Evolutionary conservation across 495 filamentous ascomycete species (phyloP), one percentile per base, ranked within the genome.

Genomic region (Penicillium robsamsonii): DNA sequence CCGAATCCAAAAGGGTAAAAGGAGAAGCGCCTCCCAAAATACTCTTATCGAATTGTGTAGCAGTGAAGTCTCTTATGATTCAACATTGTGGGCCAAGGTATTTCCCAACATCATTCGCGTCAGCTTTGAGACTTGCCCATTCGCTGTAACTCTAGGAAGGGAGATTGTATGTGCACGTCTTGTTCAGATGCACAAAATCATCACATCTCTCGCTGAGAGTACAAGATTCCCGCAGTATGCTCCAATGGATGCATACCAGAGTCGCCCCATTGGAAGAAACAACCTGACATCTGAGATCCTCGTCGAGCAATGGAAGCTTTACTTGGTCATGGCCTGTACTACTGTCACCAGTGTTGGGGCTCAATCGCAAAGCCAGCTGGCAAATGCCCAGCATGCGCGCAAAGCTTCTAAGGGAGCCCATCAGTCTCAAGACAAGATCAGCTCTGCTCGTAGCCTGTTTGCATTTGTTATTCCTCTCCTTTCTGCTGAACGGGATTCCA

Each of bases 251-350:
- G 65, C 74, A 25, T 66, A 65, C 10, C 70, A 75, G 38, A 65
- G 54, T 20, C 78, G 78, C 29, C 67, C 72, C 1, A 50, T 72
- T 24, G 79, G 84, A 65, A 65, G 79, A 42, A 87, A 86, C 30
- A 88, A 87, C 4, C 87, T 90, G 25, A 86, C 92, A 9, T 88
- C 92, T 3, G 91, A 96, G 49, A 85, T 95, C 38, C 75, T 98
- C 53, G 83, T 97, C 55, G 94, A 97, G 66, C 94, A 99, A 70
- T 99, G 93, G 93, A 97, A 96, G 71, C 76, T 97, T n/a, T 97
- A 97, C 67, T 80, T 99, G 41, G 89, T 96, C 43, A 96, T 97
- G 72, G 95, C 95, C 6, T 99, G 95, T 68, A 96, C 92, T 9
- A 99, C 95, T 0, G 79, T 99, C 27, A 92, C 87, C 29, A 93